Base-by-base conservation (phyloP, 164 flowering plant genomes). In the Pachysandra terminalis region DNA sequence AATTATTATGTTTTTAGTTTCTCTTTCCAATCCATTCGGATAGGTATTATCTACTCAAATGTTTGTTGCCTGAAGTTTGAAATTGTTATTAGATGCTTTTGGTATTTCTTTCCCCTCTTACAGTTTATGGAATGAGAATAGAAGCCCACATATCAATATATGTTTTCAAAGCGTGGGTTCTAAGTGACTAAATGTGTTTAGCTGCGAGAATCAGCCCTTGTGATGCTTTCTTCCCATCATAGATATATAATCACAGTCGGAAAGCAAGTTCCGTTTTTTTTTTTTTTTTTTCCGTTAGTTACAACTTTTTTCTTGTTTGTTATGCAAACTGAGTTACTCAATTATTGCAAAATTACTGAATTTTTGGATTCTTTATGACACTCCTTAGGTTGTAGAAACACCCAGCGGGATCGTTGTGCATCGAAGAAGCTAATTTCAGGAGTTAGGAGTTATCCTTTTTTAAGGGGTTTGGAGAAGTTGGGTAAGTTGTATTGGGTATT, bases 341-440 rank as follows among this genome's bases (percentile, higher is more conserved):
- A 21, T 41, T 32, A 26, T 21, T 7, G 48, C 56, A n/a, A 54
- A 48, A 5, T 19, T 55, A 28, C 32, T 35, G 16, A 64, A 17
- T 3, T 63, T 55, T 48, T 49, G 41, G 56, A 27, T 70, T 54
- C 57, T 56, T n/a, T 64, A 56, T 21, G 54, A 35, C 25, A 19
- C 19, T 40, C 10, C n/a, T 64, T 63, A 57, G 64, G 68, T 52
- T 59, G 59, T 56, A 68, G 63, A 24, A 25, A 57, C 19, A 40
- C 54, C 40, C 22, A 57, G 19, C 45, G 37, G 48, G 61, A 25
- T 68, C 26, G 51, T 63, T 54, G 54, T 58, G 23, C 56, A 32
- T 51, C 24, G 19, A 37, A 58, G 64, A 49, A 58, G 51, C 51
- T 56, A 14, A 62, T 62, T 26, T 16, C 57, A 67, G 66, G 55